These are phyloP conservation scores for Cyberlindnera nakhonratchasimensis DNA, from an alignment of 805 yeast genomes.

Conservation along the genomic window DNA sequence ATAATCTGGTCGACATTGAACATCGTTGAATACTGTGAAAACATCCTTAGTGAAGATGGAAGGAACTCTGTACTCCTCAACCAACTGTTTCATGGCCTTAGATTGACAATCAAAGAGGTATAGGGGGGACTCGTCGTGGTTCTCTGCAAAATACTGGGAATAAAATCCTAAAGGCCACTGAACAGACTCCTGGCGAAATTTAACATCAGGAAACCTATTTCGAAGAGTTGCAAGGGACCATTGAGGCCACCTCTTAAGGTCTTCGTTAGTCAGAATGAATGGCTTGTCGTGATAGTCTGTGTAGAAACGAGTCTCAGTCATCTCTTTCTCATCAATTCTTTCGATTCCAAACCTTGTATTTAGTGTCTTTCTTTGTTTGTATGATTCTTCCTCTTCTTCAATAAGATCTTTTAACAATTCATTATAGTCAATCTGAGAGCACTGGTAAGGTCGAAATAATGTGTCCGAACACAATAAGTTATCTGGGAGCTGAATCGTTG, in stretches of 20 bases:
- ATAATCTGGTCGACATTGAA: constrained; percentile 72
- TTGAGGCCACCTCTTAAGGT: constrained; percentile 51
- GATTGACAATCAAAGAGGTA: constrained; percentile 83
- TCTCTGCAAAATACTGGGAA: constrained; percentile 53
- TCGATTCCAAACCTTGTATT: constrained; percentile 40
- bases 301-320: constrained; percentile 47
- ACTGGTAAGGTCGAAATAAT: constrained; percentile 80
- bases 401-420: constrained; percentile 46
- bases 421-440: constrained; percentile 64
- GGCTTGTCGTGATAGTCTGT: constrained; percentile 50
- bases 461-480: constrained; percentile 67
- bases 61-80: constrained; percentile 53
- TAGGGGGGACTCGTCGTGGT: constrained; percentile 79
- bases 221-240: constrained; percentile 56
- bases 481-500: constrained; percentile 42
- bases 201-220: constrained; percentile 51
- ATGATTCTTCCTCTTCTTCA: constrained; percentile 39
- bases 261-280: constrained; percentile 48
- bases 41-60: constrained; percentile 53
- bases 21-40: constrained; percentile 49
- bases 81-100: constrained; percentile 56
- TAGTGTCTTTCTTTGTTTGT: constrained; percentile 20
- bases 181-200: constrained; percentile 82
- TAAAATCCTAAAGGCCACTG: constrained; percentile 70
- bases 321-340: constrained; percentile 43